phyloP scores from a whole-genome alignment of 208 protist genomes.

The Trypanosoma melophagium region DNA sequence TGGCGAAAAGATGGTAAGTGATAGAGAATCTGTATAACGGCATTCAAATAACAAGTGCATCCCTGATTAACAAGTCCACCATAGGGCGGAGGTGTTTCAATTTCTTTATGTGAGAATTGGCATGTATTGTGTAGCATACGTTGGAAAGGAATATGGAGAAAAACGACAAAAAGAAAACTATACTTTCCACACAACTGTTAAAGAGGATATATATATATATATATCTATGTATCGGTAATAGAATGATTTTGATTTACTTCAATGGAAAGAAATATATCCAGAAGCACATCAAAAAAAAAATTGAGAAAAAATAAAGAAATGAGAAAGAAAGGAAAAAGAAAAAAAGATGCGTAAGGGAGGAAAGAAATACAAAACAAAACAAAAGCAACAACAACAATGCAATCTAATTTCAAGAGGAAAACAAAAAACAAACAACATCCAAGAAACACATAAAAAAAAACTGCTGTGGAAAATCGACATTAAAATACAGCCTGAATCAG shows the following conservation, averaged over 20 bases:
- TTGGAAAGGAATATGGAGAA: too few relatives aligned
- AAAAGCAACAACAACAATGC: slow-evolving; percentile 37
- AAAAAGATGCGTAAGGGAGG: neutral
- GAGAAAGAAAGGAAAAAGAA: slow-evolving; percentile 12
- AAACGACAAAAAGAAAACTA: too few relatives aligned
- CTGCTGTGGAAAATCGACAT: neutral
- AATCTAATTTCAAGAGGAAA: slow-evolving; percentile 8
- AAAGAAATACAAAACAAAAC: slow-evolving; percentile 10
- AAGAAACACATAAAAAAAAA: slow-evolving; percentile 18
- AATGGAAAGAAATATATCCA: too few relatives aligned
- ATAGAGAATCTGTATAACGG: slow-evolving; percentile 84
- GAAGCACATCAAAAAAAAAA: too few relatives aligned
- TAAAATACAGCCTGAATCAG: too few relatives aligned
- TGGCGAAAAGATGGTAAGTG: slow-evolving; percentile 74
- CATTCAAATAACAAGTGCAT: slow-evolving; percentile 91
- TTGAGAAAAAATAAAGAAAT: neutral
- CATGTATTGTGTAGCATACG: too few relatives aligned
- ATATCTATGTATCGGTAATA: neutral
- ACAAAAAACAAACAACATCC: slow-evolving; percentile 1
- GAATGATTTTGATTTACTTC: too few relatives aligned
- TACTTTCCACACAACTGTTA: too few relatives aligned
- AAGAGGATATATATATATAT: neutral
- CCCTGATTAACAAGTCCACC: slow-evolving; percentile 88
- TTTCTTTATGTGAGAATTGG: neutral
- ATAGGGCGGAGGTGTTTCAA: slow-evolving; percentile 15